phyloP scores from a whole-genome alignment of 305 asterid genomes.

The Fraxinus floribunda region DNA sequence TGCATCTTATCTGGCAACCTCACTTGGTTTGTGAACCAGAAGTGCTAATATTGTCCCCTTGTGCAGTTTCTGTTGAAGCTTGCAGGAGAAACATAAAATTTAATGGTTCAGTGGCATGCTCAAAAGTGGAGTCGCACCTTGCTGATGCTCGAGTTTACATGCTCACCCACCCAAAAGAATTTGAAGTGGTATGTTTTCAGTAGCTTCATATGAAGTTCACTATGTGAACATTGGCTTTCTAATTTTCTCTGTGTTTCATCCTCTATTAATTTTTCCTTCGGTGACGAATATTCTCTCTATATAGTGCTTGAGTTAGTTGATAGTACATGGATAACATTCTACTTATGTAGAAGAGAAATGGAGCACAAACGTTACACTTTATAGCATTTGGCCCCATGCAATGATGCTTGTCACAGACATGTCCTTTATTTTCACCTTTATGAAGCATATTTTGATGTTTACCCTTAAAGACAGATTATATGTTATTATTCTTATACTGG shows the following conservation, averaged over 20 bases:
- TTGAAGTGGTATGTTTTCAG: slow-evolving; percentile 70
- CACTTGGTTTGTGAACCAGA: not conserved
- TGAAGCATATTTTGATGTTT: not conserved
- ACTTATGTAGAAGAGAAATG: slow-evolving; percentile 4
- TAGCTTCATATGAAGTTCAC: not conserved
- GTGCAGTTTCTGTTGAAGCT: slow-evolving; percentile 85
- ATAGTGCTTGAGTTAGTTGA: not conserved
- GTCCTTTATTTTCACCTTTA: not conserved
- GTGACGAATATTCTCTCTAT: not conserved
- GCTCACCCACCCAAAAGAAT: slow-evolving; percentile 96
- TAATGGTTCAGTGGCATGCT: slow-evolving; percentile 79
- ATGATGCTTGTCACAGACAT: not conserved
- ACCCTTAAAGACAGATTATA: not conserved
- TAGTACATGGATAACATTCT: not conserved
- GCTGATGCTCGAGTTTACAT: slow-evolving; percentile 91
- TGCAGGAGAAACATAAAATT: slow-evolving; percentile 89
- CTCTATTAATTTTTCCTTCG: not conserved
- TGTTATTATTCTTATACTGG: not conserved
- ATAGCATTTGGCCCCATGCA: not conserved
- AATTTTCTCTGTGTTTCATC: not conserved
- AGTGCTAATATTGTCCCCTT: slow-evolving; percentile 22
- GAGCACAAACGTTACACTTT: not conserved
- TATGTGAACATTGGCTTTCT: not conserved
- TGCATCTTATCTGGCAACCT: not conserved
- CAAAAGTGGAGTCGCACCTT: slow-evolving; percentile 87